phyloP scores from a whole-genome alignment of 495 filamentous ascomycete genomes.

The Bathelium albidoporum region DNA sequence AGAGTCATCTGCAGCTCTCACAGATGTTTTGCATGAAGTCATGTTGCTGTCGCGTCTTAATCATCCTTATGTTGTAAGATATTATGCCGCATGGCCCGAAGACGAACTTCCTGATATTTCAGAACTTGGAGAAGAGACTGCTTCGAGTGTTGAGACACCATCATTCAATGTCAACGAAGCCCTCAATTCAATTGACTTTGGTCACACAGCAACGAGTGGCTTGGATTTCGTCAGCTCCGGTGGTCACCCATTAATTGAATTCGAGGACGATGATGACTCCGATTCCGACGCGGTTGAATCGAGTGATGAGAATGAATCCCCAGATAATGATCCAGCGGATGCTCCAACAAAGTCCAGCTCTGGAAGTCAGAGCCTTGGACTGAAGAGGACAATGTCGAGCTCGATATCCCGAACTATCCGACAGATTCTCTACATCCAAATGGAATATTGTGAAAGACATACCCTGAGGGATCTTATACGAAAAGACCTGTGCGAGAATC shows the following conservation, averaged over 20 bases:
- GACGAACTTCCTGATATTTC: constrained; percentile 48
- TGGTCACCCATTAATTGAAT: constrained; percentile 69
- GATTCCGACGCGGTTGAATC: constrained; percentile 29
- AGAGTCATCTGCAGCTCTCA: constrained; percentile 64
- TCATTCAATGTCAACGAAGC: constrained; percentile 10
- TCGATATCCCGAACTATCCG: constrained; percentile 29
- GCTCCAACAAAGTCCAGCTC: constrained; percentile 8
- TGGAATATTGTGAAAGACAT: constrained; percentile 96
- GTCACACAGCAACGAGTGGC: constrained; percentile 58
- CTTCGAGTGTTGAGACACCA: constrained; percentile 14
- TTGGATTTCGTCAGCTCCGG: constrained; percentile 90
- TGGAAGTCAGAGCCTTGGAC: constrained; percentile 7
- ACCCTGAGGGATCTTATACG: constrained; percentile 87
- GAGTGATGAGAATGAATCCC: constrained; percentile 21
- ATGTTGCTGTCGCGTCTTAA: constrained; percentile 82
- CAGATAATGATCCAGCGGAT: constrained; percentile 33
- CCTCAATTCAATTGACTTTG: constrained; percentile 47
- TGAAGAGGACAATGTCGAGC: constrained; percentile 20
- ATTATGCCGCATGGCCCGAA: constrained; percentile 92
- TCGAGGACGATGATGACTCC: constrained; percentile 61
- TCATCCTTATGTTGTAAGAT: constrained; percentile 91
- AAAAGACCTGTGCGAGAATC: constrained; percentile 58
- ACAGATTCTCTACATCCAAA: constrained; percentile 71
- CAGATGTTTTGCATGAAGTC: constrained; percentile 83
- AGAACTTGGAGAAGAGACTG: constrained; percentile 42